Base-by-base conservation (phyloP, 345 rosid genomes). In the Eucalyptus microcorys region DNA sequence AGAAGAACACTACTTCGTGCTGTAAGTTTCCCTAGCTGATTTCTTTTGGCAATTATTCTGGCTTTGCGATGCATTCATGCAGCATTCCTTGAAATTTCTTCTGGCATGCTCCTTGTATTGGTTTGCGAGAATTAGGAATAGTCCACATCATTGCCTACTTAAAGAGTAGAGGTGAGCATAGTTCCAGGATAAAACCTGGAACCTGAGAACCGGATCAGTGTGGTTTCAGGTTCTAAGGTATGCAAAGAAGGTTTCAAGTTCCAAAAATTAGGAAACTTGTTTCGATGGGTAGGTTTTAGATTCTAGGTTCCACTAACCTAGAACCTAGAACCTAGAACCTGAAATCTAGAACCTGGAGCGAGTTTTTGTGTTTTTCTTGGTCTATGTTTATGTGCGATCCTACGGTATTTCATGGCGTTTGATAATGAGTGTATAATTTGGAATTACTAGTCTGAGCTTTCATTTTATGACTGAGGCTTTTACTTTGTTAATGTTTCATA, bases 1-100 rank as follows among this genome's bases (percentile, higher is more conserved):
- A 92, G 97, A 83, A 95, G 99, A 89, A 90, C 96, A 45, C 93
- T 97, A 49, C 85, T 97, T 42, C 98, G 99, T 5, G 93, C 97
- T 86, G 99, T 96, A 94, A 95, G 99, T 88, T 48, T 32, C 55
- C 76, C 86, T 86, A 48, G 79, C 10, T 4, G 27, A 88, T 13
- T 47, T 57, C 16, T n/a, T 59, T 34, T 42, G 86, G 50, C 86
- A 52, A 43, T 81, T 52, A 17, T 32, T 45, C 50, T 52, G 47
- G 14, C 42, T 88, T 15, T 30, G 55, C 3, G 3, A 49, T 86
- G 61, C 53, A 49, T n/a, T n/a, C 9, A 0, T 34, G 57, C 26
- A 42, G 47, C 49, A 45, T 11, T 87, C 3, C 50, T 27, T 13
- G 6, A 40, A 87, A 40, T 87, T 30, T 6, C 84, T 76, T 21